Evolutionary conservation across 2,329 filamentous ascomycete genomes (phyloP), one percentile per base, ranked within the genome.

Genomic region (Ascochyta koolunga): DNA sequence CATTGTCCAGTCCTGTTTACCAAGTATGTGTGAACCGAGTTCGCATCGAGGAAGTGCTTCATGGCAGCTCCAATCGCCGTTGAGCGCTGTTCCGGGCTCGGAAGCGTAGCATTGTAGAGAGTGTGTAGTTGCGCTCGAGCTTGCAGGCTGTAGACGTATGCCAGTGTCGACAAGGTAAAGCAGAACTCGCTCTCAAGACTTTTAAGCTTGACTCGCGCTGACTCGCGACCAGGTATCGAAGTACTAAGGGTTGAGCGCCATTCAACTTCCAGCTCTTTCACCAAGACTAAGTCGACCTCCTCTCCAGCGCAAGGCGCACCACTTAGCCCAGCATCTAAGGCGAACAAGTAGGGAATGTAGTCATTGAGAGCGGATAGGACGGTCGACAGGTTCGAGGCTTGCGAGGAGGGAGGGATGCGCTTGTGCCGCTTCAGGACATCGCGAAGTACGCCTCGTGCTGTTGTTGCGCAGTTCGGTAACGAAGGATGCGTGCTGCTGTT

Each of bases 381-480:
- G 5, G 83, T 83, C 21, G 85, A 80, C 5, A 99, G 82, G 69
- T 91, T 87, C 19, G 87, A 80, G 5, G 86, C 78, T 73, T 91
- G 90, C 21, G 89, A 86, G 9, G 84, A 72, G 8, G 89, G 81
- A 4, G 90, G 83, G n/a, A 96, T 84, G 46, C 91, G 87, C 76
- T 96, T 98, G 80, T 97, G 88, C 65, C 87, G 87, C 78, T 98
- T 98, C 56, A 99, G 82, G 2, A 87, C 84, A 74, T 93, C 87
- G 66, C 91, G 87, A 45, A 97, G 83, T 16, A 96, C 85, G 64
- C 90, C 89, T 56, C 95, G 90, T 69, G 91, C 86, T 8, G 90
- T 93, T 62, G 92, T 93, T 19, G 91, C 88, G 49, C 85, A 84
- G 65, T 93, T 84, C 21, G 92, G 91, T 36, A 99, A 82, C 0